These are phyloP conservation scores for Colletotrichum agaves DNA, from an alignment of 2,329 filamentous ascomycete species.

Conservation along the genomic window DNA sequence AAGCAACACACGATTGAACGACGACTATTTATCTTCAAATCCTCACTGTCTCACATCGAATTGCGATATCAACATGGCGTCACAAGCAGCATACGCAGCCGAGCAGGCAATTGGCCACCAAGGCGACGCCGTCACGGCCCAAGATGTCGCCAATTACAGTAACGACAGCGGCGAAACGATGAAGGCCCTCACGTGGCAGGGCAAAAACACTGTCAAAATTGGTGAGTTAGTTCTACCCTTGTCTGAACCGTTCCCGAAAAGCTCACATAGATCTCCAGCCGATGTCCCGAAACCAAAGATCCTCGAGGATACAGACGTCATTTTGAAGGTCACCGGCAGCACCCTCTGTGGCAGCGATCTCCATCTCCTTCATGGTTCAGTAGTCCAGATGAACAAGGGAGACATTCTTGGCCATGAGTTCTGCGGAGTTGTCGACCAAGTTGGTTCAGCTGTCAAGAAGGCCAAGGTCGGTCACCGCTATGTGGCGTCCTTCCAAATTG, in stretches of 20 bases:
- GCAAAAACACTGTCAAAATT: slow-evolving; percentile 81
- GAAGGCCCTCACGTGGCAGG: slow-evolving; percentile 85
- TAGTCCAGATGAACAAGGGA: slow-evolving; percentile 70
- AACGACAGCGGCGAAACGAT: slow-evolving; percentile 70
- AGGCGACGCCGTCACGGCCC: slow-evolving; percentile 70
- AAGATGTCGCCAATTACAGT: slow-evolving; percentile 75
- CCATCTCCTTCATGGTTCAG: slow-evolving; percentile 64
- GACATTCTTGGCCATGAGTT: slow-evolving; percentile 76
- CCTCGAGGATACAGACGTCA: slow-evolving; percentile 79
- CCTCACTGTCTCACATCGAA: too few species aligned
- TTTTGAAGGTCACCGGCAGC: slow-evolving; percentile 78
- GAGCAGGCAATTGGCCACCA: slow-evolving; percentile 77
- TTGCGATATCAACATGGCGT: slow-evolving; percentile 55
- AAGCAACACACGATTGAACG: too few species aligned
- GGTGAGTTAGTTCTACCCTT: slow-evolving; percentile 48
- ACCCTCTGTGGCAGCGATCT: slow-evolving; percentile 70
- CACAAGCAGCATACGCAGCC: slow-evolving; percentile 73
- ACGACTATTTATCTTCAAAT: too few species aligned
- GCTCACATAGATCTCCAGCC: slow-evolving; percentile 48
- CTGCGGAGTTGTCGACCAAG: slow-evolving; percentile 64
- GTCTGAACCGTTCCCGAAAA: background rate
- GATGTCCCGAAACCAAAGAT: slow-evolving; percentile 77
- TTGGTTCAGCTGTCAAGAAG: slow-evolving; percentile 65
- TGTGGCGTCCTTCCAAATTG: slow-evolving; percentile 89
- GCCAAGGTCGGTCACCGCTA: slow-evolving; percentile 74